These are phyloP conservation scores for Nadsonia commutata DNA, from an alignment of 1,139 yeast genomes.

Conservation along the genomic window DNA sequence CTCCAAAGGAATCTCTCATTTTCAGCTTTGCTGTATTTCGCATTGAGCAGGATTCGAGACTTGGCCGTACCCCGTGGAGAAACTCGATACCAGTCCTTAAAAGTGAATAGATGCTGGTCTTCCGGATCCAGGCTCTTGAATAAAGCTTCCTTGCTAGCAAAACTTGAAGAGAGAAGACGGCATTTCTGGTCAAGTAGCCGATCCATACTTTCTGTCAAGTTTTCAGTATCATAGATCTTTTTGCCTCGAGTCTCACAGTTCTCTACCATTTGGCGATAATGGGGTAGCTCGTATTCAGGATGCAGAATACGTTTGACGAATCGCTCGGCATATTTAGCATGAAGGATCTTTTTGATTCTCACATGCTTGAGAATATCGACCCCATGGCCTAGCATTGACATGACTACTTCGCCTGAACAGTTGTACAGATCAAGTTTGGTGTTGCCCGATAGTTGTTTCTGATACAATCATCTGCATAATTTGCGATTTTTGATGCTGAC, in stretches of 20 bases:
- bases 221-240: constrained; percentile 13
- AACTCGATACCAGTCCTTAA: constrained; percentile 46
- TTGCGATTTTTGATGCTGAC: too few species aligned
- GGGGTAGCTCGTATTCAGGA: constrained; percentile 31
- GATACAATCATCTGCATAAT: too few species aligned
- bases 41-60: constrained; percentile 13
- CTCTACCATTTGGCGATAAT: constrained; percentile 16
- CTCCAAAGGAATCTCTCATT: constrained; percentile 39
- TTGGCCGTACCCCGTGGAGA: constrained; percentile 7
- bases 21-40: constrained; percentile 1
- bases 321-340: constrained; percentile 22
- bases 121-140: constrained; percentile 40
- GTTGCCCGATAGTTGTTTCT: too few species aligned
- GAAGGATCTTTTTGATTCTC: constrained; percentile 35
- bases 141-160: constrained; percentile 71
- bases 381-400: constrained; percentile 24
- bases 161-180: constrained; percentile 37
- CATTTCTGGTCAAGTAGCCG: constrained; percentile 12
- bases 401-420: too few species aligned
- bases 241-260: constrained; percentile 1
- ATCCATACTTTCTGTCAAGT: constrained; percentile 10
- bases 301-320: constrained; percentile 39
- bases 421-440: too few species aligned
- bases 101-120: constrained; percentile 39
- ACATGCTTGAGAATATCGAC: constrained; percentile 41